Base-by-base conservation (phyloP, 2,329 filamentous ascomycete species). In the Kalmusia sp. region DNA sequence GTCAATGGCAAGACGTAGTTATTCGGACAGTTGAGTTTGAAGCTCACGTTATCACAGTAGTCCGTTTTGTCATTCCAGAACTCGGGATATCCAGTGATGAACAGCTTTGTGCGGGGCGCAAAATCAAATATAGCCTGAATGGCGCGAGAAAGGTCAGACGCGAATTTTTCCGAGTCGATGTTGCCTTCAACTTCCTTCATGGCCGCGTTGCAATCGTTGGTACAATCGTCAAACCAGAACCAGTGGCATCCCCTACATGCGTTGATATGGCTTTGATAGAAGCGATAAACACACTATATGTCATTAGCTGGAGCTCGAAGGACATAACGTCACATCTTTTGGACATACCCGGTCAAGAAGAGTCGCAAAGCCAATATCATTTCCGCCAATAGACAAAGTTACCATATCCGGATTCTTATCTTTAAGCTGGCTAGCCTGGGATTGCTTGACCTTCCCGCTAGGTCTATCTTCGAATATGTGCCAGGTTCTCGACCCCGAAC, bases 371-470 rank as follows among this genome's bases (percentile, higher is more conserved):
- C 40, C 49, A 31, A 52, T 34, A 21, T 52, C 41, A 39, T 46
- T 52, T 4, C 49, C 49, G 14, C 49, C 49, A 30, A 52, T 52
- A 15, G 40, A 52, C 21, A 52, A 22, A 19, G 49, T 46, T 19
- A 46, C 40, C 9, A 52, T 9, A 21, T 52, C 49, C 12, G 40
- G 49, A 25, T 46, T 52, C 7, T 12, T 40, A 31, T 46, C 49
- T 31, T 46, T 39, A 22, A 46, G 27, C 15, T 30, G 25, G 9
- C 17, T n/a, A 22, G 40, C 40, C 30, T 52, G 41, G 17, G 49
- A 33, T 11, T 37, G n/a, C 14, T 52, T 46, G 5, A 28, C 19
- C 25, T 52, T 45, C 1, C n/a, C 33, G 12, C n/a, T 40, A 9
- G 19, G 14, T 15, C 8, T n/a, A 15, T 40, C 33, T 21, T 52